phyloP scores from a whole-genome alignment of 768 basidiomycete genomes.

The Glaciozyma antarctica region DNA sequence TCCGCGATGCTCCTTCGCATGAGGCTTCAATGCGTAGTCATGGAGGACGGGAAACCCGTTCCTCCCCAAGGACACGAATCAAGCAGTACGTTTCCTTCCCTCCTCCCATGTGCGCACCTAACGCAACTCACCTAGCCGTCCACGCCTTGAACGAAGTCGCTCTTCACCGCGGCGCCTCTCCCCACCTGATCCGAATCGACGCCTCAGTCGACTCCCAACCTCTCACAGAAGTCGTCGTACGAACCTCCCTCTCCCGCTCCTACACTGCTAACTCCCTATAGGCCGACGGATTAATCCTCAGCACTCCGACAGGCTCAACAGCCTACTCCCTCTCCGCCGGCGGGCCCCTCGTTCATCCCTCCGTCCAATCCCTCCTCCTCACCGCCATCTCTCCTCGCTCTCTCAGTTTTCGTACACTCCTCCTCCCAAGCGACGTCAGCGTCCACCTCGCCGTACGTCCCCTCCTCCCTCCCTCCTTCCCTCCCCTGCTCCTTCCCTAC shows the following conservation, averaged over 20 bases:
- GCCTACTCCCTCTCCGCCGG: conserved; percentile 93
- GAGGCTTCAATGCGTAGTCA: conserved; percentile 67
- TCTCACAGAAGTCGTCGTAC: conserved; percentile 84
- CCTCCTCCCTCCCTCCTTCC: not conserved
- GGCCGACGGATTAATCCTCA: conserved; percentile 1
- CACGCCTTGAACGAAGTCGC: conserved; percentile 98
- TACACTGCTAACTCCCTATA: not conserved
- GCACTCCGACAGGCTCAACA: conserved; percentile 87
- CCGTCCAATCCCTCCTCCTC: conserved; percentile 74
- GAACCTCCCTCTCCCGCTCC: not conserved
- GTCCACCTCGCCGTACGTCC: conserved; percentile 43
- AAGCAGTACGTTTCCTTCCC: not conserved
- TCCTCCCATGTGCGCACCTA: not conserved
- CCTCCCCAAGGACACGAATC: not conserved
- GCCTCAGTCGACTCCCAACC: conserved; percentile 90
- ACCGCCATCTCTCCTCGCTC: conserved; percentile 95
- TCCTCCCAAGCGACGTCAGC: conserved; percentile 55
- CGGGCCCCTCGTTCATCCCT: conserved; percentile 91
- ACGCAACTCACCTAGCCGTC: conserved; percentile 43
- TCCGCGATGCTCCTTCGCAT: conserved; percentile 78
- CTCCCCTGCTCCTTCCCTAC: too few species aligned
- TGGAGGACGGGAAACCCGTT: conserved; percentile 51
- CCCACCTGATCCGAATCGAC: conserved; percentile 86
- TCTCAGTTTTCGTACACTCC: conserved; percentile 79
- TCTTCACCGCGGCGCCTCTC: conserved; percentile 79